Conservation (phyloP, 768 basidiomycete genomes). For the Russula olivacea region DNA sequence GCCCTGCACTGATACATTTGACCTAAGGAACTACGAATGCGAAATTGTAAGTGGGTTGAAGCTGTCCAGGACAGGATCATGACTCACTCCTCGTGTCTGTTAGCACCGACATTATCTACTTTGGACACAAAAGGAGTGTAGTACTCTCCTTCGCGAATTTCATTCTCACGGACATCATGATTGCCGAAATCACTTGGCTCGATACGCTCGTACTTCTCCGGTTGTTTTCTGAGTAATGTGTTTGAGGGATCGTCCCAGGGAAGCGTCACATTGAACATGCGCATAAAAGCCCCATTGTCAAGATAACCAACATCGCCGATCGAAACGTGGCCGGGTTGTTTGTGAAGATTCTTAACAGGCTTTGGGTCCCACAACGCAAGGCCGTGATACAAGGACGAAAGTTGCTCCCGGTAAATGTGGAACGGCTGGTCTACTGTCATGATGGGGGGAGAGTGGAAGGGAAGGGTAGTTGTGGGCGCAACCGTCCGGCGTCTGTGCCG, state of each 20-base stretch:
- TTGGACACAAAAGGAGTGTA: not conserved
- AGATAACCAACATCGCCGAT: conserved; percentile 26
- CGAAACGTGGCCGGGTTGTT: conserved; percentile 3
- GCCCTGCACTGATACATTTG: not conserved
- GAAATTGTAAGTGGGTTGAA: not conserved
- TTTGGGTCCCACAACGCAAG: conserved; percentile 23
- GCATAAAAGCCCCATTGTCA: conserved; percentile 15
- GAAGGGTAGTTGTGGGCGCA: too few relatives aligned
- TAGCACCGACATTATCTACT: not conserved
- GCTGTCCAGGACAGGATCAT: not conserved
- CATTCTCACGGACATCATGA: not conserved
- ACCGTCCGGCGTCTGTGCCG: not conserved
- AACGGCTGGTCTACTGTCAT: too few relatives aligned
- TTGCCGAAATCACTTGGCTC: not conserved
- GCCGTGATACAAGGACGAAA: conserved; percentile 11
- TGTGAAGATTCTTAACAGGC: conserved; percentile 9
- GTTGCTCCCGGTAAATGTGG: not conserved
- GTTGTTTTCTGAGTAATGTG: not conserved
- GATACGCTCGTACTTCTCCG: not conserved
- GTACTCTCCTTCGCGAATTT: not conserved
- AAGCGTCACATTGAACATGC: conserved; percentile 22
- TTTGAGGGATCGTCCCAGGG: not conserved
- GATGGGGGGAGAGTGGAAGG: too few relatives aligned
- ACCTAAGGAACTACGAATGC: not conserved
- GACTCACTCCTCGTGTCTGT: not conserved